A percentile compares a stretch with the other conserved stretches of the same genome.
Conservation (phyloP, 78 protist genomes). For the Reticulomyxa filosa region DNA sequence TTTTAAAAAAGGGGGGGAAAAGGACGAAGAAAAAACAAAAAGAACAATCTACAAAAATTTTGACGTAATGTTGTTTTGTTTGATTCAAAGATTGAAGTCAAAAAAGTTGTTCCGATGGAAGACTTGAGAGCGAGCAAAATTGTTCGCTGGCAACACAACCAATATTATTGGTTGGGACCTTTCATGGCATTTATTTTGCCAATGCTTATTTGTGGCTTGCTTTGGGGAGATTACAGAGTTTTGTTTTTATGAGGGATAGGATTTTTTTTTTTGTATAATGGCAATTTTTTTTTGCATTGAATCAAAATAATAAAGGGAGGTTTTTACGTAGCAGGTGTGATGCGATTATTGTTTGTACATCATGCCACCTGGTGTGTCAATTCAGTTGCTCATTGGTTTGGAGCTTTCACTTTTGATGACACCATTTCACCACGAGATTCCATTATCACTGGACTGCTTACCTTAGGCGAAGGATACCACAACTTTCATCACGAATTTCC, state of each 20-base stretch:
- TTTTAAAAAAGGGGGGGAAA: too few species aligned
- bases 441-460: neutral
- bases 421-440: constrained; percentile 4
- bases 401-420: constrained; percentile 8
- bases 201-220: neutral
- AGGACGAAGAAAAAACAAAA: too few species aligned
- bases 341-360: constrained; percentile 8
- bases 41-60: too few species aligned
- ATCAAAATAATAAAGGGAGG: too few species aligned
- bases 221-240: constrained; percentile 11
- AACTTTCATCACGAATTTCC: constrained; percentile 24
- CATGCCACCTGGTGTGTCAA: constrained; percentile 19
- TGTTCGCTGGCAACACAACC: neutral
- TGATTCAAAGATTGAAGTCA: too few species aligned
- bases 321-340: neutral
- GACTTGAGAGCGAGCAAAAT: too few species aligned
- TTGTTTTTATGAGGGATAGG: too few species aligned
- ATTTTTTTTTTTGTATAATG: too few species aligned
- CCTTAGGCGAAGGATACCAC: constrained; percentile 25
- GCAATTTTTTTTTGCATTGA: too few species aligned
- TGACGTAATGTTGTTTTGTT: too few species aligned
- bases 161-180: neutral
- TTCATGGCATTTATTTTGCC: constrained; percentile 10
- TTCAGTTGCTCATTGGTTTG: constrained; percentile 13
- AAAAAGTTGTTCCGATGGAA: too few species aligned